Base-by-base conservation (phyloP, 257 asterid species). In the Oldenlandia corymbosa region DNA sequence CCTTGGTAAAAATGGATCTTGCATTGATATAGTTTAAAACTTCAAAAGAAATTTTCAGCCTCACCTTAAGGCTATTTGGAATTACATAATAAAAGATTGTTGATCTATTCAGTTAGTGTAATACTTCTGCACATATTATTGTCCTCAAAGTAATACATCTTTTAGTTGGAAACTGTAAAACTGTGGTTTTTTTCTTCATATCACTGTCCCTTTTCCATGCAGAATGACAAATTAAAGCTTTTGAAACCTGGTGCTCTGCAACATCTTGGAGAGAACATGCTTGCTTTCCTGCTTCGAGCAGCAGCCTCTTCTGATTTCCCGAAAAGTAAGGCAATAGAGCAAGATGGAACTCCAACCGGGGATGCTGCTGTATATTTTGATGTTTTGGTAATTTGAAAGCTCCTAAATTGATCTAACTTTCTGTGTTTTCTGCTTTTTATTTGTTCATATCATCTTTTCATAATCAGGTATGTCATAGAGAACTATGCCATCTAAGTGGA, bases 251-350 rank as follows among this genome's bases (percentile, higher is more conserved):
- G 97, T 76, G 87, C 97, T 70, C 96, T 93, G 69, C 99, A 93
- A 83, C 97, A 93, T 80, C 95, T 93, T 39, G 99, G 99, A 71
- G 99, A 90, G 73, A 93, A 93, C 76, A 83, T 93, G 97, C 96
- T 90, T 7, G 88, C 88, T 20, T 93, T 93, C 79, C 83, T 93
- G 82, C 87, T 81, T 72, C 95, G 80, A 52, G 90, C 87, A 66
- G 98, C 80, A 65, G 86, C 87, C 51, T 84, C 97, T 41, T 68
- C 96, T 49, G 70, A 78, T 73, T 84, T 92, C 61, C 97, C 97
- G 2, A 74, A 68, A 59, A 71, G 62, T 77, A 81, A 76, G 67
- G 73, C 71, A 5, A 41, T 46, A 34, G 85, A 75, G 63, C 73
- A 91, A 10, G 77, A 78, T 58, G 58, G 64, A 36, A 70, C 69